These are phyloP conservation scores for Pistacia integerrima DNA, from an alignment of 345 rosid species.

Conservation along the genomic window DNA sequence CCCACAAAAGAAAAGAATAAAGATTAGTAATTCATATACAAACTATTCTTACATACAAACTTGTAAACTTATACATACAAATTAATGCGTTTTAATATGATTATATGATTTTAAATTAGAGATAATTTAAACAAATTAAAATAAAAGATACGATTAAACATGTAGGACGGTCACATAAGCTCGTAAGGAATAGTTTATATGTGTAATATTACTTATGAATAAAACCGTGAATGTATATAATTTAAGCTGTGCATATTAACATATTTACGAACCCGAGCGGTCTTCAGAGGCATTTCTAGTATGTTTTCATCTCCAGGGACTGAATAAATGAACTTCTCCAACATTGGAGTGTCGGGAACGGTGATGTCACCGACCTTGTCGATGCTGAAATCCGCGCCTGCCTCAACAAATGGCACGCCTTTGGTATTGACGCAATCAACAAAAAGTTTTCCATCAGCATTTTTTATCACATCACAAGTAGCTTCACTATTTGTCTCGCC, in stretches of 20 bases:
- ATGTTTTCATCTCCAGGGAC: slow-evolving; percentile 15
- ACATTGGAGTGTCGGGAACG: slow-evolving; percentile 18
- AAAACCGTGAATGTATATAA: too few species aligned
- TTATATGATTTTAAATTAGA: too few species aligned
- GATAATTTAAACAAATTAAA: too few species aligned
- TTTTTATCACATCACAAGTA: slow-evolving; percentile 16
- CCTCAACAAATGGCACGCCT: slow-evolving; percentile 33
- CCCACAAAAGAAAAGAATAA: neutral
- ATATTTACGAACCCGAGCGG: slow-evolving; percentile 9
- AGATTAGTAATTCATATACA: too few species aligned
- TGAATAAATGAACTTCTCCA: slow-evolving; percentile 21
- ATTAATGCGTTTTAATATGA: too few species aligned
- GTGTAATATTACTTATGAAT: too few species aligned
- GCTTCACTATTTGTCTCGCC: neutral
- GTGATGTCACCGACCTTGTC: slow-evolving; percentile 28
- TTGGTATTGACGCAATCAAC: slow-evolving; percentile 22
- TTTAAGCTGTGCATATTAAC: neutral
- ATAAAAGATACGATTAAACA: too few species aligned
- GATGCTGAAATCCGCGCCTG: slow-evolving; percentile 20
- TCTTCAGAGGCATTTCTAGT: slow-evolving; percentile 3
- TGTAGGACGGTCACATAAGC: too few species aligned
- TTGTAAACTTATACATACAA: too few species aligned
- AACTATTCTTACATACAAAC: too few species aligned
- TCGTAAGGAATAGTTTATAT: too few species aligned
- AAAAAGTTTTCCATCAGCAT: slow-evolving; percentile 13